These are phyloP conservation scores for Blastobotrys apis DNA, from an alignment of 1,139 yeast genomes.

Conservation along the genomic window DNA sequence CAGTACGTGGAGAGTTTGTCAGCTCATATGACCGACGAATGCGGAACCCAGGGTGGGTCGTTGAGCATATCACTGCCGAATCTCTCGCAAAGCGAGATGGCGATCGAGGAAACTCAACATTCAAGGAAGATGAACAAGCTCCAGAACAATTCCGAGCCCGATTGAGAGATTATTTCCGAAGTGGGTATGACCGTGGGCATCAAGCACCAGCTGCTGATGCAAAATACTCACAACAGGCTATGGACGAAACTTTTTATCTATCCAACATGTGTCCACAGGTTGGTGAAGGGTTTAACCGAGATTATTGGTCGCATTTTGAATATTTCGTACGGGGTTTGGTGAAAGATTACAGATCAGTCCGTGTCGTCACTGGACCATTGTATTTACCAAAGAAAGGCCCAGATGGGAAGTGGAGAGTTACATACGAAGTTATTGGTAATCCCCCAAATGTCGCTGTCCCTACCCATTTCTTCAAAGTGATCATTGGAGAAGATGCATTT, in stretches of 20 bases:
- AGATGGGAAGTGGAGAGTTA: conserved; percentile 77
- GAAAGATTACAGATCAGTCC: conserved; percentile 59
- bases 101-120: conserved; percentile 75
- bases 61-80: conserved; percentile 83
- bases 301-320: conserved; percentile 96
- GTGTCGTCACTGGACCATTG: conserved; percentile 91
- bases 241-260: conserved; percentile 88
- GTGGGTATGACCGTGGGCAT: conserved; percentile 97
- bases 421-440: conserved; percentile 90
- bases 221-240: conserved; percentile 79
- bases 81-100: conserved; percentile 49
- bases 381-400: conserved; percentile 74
- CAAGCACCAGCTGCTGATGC: conserved; percentile 99
- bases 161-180: conserved; percentile 81
- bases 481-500: conserved; percentile 67
- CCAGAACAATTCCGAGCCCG: conserved; percentile 73
- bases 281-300: conserved; percentile 95
- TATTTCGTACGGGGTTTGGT: conserved; percentile 80
- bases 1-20: conserved; percentile 67
- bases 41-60: conserved; percentile 85
- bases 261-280: conserved; percentile 96
- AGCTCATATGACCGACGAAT: conserved; percentile 83
- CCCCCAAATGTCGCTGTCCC: conserved; percentile 98
- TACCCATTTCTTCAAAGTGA: conserved; percentile 87
- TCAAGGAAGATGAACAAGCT: conserved; percentile 81